Percentiles rank a stretch among this genome's conserved stretches.
Conservation (phyloP, 169 alveolate species). For the Eimeria necatrix region DNA sequence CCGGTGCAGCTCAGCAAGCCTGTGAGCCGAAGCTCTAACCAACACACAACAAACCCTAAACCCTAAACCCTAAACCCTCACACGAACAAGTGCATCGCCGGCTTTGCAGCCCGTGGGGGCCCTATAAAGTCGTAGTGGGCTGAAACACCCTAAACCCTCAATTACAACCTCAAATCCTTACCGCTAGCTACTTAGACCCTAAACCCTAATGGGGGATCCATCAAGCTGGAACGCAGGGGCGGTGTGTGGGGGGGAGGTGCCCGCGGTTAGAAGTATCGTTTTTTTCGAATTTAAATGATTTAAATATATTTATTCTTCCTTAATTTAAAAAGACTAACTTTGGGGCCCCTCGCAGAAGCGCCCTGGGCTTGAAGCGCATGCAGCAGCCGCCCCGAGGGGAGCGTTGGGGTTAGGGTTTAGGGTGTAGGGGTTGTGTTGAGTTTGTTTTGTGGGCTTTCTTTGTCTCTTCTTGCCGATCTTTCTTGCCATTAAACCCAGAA, state of each 20-base stretch:
- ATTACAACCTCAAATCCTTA: not conserved
- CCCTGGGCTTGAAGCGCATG: not conserved
- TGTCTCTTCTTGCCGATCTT: not conserved
- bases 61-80: conserved; percentile 13
- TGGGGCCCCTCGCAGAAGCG: not conserved
- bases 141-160: not conserved
- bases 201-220: not conserved
- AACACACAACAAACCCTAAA: not conserved
- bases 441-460: not conserved
- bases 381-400: not conserved
- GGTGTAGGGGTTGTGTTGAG: not conserved
- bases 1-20: too few relatives aligned
- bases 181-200: not conserved
- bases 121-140: not conserved
- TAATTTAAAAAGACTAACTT: not conserved
- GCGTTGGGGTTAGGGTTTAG: not conserved
- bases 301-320: not conserved
- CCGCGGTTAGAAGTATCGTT: too few relatives aligned
- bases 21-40: too few relatives aligned
- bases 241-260: too few relatives aligned
- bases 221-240: too few relatives aligned
- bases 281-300: not conserved
- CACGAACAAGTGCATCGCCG: too few relatives aligned
- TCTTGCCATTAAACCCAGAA: not conserved
- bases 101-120: too few relatives aligned